These are phyloP conservation scores for Colletotrichum endophyticum DNA, from an alignment of 2,329 filamentous ascomycete genomes.

Conservation along the genomic window DNA sequence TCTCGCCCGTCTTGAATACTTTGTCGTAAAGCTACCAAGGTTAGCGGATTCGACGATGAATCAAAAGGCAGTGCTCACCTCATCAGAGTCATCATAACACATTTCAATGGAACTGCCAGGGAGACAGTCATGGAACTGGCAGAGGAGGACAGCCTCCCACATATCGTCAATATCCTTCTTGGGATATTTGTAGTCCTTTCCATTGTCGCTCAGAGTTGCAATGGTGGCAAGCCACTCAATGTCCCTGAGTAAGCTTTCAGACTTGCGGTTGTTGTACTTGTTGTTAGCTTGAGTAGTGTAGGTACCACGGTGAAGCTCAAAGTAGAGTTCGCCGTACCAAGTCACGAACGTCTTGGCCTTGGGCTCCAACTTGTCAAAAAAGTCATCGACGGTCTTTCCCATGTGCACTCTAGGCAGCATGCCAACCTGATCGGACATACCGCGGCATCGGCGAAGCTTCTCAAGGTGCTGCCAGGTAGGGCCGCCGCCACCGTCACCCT, in stretches of 20 bases:
- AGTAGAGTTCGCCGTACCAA: slow-evolving; percentile 98
- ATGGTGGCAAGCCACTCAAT: slow-evolving; percentile 88
- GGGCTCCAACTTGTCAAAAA: slow-evolving; percentile 84
- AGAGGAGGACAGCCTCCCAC: slow-evolving; percentile 92
- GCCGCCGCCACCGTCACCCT: slow-evolving; percentile 94
- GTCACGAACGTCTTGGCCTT: slow-evolving; percentile 83
- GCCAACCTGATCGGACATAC: slow-evolving; percentile 86
- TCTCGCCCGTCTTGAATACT: slow-evolving; percentile 78
- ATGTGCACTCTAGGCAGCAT: slow-evolving; percentile 86
- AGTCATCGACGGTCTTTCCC: slow-evolving; percentile 90
- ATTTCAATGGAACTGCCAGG: slow-evolving; percentile 96
- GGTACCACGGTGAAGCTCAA: slow-evolving; percentile 94
- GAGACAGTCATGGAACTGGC: slow-evolving; percentile 97
- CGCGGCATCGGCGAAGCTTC: slow-evolving; percentile 90
- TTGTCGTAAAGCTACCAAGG: slow-evolving; percentile 73
- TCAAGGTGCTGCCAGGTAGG: slow-evolving; percentile 94
- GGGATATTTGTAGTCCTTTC: slow-evolving; percentile 80
- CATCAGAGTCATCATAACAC: slow-evolving; percentile 95
- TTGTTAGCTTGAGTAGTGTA: slow-evolving; percentile 98
- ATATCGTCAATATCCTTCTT: slow-evolving; percentile 93
- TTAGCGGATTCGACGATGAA: not conserved
- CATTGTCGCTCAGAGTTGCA: slow-evolving; percentile 73
- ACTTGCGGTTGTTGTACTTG: slow-evolving; percentile 89
- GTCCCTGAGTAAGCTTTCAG: slow-evolving; percentile 85
- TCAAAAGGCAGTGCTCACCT: slow-evolving; percentile 49